These are phyloP conservation scores for Juncus effusus DNA, from an alignment of 176 grass and related monocot species.

Conservation along the genomic window DNA sequence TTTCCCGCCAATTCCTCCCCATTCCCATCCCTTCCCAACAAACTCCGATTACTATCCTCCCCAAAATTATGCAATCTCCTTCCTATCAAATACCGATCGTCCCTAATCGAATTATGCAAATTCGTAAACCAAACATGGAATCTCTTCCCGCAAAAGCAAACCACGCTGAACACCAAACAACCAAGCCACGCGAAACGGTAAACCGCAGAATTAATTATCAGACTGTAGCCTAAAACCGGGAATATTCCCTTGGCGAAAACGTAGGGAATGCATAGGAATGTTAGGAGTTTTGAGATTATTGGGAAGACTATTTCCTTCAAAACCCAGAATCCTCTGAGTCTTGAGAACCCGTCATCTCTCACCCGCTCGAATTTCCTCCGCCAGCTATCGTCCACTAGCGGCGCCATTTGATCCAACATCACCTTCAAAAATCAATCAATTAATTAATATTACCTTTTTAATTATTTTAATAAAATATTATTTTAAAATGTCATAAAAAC, in stretches of 20 bases:
- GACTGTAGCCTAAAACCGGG: conserved; percentile 71
- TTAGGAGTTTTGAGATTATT: conserved; percentile 80
- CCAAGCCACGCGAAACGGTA: conserved; percentile 96
- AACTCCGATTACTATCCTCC: conserved; percentile 31
- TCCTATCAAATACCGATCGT: conserved; percentile 91
- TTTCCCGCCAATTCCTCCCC: background rate
- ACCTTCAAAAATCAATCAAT: conserved; percentile 46
- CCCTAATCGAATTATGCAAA: conserved; percentile 94
- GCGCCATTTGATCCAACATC: conserved; percentile 95
- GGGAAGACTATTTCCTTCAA: conserved; percentile 84
- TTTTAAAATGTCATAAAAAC: background rate
- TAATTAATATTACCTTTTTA: background rate
- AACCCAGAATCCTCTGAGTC: conserved; percentile 82
- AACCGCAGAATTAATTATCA: conserved; percentile 86
- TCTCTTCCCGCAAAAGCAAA: conserved; percentile 78
- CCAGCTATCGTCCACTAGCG: conserved; percentile 87
- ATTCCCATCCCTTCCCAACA: background rate
- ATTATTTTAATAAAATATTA: conserved; percentile 6
- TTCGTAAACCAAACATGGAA: conserved; percentile 97
- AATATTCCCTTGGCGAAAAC: conserved; percentile 91
- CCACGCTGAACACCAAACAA: conserved; percentile 53
- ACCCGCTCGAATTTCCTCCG: conserved; percentile 91
- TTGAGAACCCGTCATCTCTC: conserved; percentile 87
- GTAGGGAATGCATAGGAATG: conserved; percentile 77
- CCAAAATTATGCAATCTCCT: conserved; percentile 90